Evolutionary conservation across 768 basidiomycete genomes (phyloP), one percentile per base, ranked within the genome.

Genomic region (Podaxis pistillaris): DNA sequence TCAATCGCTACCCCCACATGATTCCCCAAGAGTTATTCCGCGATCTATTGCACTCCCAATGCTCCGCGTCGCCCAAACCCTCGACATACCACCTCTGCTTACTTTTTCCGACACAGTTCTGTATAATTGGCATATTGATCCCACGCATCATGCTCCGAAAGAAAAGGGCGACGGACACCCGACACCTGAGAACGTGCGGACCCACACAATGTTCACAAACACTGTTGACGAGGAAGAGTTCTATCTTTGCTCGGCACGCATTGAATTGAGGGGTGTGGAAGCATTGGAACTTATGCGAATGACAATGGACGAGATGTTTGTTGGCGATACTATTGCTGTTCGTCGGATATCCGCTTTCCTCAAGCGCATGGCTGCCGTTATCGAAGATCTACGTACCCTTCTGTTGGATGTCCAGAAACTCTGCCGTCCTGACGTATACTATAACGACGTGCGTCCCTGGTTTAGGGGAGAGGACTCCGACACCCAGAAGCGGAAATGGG

Each of bases 51-150:
- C 91, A 4, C 73, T 94, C 9, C 96, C 96, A 1, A 83, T 94
- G 47, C 81, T 96, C 13, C 81, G 84, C 57, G 80, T 96, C 28
- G 90, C 86, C 13, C 74, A 78, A 0, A 74, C 87, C 41, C 83
- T 98, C 17, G 88, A 90, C 54, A 77, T 98, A 1, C 96, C 96
- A 0, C 93, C 96, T 0, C 79, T 98, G 33, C 82, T 96, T 55
- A 97, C 96, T 1, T 98, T 95, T 72, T 89, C 95, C 22, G 96
- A 97, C 71, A 89, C 89, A 40, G 95, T 98, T 5, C 81, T 98
- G 26, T 98, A 94, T 76, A 97, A 98, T 70, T 93, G 91, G 91
- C 64, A 75, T 65, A 79, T 73, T 58, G 75, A 70, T 55, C 58
- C 56, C 13, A 57, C 56, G 73, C 77, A 71, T 65, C 79, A 67